Conservation (phyloP, 306 rosid species). For the Astragalus glycyphyllos region DNA sequence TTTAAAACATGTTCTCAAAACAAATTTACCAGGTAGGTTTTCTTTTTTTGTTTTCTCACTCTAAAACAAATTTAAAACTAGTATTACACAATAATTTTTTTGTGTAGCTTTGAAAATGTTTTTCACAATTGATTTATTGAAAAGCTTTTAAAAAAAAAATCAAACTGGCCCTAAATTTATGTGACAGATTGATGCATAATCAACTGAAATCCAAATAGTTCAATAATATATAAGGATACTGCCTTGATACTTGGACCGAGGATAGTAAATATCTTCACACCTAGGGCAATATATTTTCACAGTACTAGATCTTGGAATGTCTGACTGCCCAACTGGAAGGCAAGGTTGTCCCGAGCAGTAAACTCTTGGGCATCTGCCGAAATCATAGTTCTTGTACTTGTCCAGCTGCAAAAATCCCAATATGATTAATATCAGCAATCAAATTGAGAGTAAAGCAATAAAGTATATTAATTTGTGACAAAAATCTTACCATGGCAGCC, state of each 20-base stretch:
- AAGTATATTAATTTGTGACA: not conserved
- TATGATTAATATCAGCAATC: slow-evolving; percentile 21
- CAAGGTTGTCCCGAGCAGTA: slow-evolving; percentile 99
- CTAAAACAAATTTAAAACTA: not conserved
- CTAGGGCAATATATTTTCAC: slow-evolving; percentile 97
- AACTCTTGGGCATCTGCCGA: slow-evolving; percentile 98
- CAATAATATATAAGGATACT: slow-evolving; percentile 77
- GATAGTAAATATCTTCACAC: slow-evolving; percentile 97
- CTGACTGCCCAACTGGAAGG: slow-evolving; percentile 99
- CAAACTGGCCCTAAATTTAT: not conserved
- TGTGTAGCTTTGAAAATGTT: not conserved
- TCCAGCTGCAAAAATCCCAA: slow-evolving; percentile 65
- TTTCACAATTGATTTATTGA: not conserved
- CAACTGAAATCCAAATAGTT: slow-evolving; percentile 9
- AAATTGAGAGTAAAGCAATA: not conserved
- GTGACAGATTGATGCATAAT: slow-evolving; percentile 15
- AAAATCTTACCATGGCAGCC: slow-evolving; percentile 82
- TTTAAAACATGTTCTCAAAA: no score
- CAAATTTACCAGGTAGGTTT: no score
- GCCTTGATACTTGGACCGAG: slow-evolving; percentile 99
- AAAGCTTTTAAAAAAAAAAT: not conserved
- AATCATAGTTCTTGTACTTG: slow-evolving; percentile 92
- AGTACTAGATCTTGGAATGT: slow-evolving; percentile 93
- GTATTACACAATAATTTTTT: no score
- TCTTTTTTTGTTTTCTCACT: not conserved